Evolutionary conservation across 306 rosid genomes (phyloP).

Genomic region (Cucurbita argyrosperma): DNA sequence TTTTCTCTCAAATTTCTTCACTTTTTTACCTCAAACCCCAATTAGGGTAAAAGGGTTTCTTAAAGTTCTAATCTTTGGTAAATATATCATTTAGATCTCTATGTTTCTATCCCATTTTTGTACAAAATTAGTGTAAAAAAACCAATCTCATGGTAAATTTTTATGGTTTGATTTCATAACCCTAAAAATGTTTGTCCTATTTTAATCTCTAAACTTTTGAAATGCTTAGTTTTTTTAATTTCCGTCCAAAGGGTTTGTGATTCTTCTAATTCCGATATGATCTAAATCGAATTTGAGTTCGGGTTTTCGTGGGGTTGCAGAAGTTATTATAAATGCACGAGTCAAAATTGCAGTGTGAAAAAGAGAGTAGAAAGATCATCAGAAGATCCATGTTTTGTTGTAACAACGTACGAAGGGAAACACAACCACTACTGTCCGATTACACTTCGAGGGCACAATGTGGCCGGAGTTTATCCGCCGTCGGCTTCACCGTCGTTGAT

Average conservation of each 20-base stretch:
- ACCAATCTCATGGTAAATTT: too few relatives aligned
- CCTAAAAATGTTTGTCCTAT: too few relatives aligned
- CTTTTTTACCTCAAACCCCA: background rate
- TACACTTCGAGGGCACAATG: constrained; percentile 20
- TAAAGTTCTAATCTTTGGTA: too few relatives aligned
- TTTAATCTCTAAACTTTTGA: too few relatives aligned
- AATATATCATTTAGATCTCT: too few relatives aligned
- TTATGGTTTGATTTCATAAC: too few relatives aligned
- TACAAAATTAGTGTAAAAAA: too few relatives aligned
- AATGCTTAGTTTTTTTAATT: too few relatives aligned
- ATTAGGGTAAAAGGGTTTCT: too few relatives aligned
- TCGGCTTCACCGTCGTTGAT: background rate
- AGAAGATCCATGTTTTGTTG: constrained; percentile 34
- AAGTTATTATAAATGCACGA: constrained; percentile 46
- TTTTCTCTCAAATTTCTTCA: background rate
- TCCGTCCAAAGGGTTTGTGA: too few relatives aligned
- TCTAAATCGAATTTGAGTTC: background rate
- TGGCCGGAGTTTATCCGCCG: constrained; percentile 12
- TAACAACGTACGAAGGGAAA: constrained; percentile 51
- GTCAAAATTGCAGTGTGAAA: constrained; percentile 35
- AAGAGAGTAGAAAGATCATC: constrained; percentile 42
- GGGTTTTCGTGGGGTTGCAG: constrained; percentile 1
- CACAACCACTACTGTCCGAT: constrained; percentile 45
- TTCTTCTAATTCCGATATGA: too few relatives aligned
- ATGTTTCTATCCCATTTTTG: too few relatives aligned